Base-by-base conservation (phyloP, 768 basidiomycete species). In the Xanthoconium stramineum region DNA sequence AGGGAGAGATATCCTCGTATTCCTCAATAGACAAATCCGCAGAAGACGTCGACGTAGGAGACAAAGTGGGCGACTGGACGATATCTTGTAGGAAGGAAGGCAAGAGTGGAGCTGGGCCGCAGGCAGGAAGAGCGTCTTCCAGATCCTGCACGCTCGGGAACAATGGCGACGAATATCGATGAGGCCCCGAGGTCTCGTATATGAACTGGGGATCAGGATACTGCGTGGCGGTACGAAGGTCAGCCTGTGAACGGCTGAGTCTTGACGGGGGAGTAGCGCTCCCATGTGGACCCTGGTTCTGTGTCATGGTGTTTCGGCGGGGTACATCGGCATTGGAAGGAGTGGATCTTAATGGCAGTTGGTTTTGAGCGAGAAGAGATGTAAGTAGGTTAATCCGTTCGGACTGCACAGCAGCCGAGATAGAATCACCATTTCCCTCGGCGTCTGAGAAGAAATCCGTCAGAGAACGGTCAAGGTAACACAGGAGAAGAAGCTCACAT, bases 361-460 rank as follows among this genome's bases (percentile, higher is more conserved):
- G 80, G 17, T 80, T 80, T 64, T 84, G 83, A 3, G 83, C 73
- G 50, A 92, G 81, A 42, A 91, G 85, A 49, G 85, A 83, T 2
- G 89, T 88, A 48, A 93, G 79, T 19, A 92, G 77, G 28, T 86
- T 85, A 61, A 93, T 91, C 52, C 91, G 84, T 66, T 92, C 91
- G 15, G 88, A 85, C 70, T 93, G 91, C 42, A 92, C 89, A 24
- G 88, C 87, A 37, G 86, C 81, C 44, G 89, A 91, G 64, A 92
- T 89, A 5, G 89, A 91, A 69, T 93, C 91, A 4, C 89, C 89
- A 62, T 93, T 92, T 2, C 91, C 91, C 66, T 93, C 91, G 13
- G 91, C 91, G 60, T 91, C 89, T 91, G 58, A 13, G 11, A 28
- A 13, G 11, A 28, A 19, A 35, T 30, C 13, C 11, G 51, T 65